These are phyloP conservation scores for Rhodomyrtus psidioides DNA, from an alignment of 441 rosid genomes.

Conservation along the genomic window DNA sequence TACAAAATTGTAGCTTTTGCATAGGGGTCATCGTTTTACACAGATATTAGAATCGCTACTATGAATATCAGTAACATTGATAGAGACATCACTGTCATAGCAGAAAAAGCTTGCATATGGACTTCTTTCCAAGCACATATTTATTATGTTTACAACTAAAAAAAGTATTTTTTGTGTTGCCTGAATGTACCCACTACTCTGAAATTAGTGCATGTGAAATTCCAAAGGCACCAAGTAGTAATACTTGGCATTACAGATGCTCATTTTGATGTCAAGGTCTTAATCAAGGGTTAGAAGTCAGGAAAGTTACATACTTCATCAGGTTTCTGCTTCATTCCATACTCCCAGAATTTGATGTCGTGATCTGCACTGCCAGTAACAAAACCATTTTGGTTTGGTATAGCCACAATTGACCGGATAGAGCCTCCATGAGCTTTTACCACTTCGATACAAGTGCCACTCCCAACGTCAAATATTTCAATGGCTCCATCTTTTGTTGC, in stretches of 20 bases:
- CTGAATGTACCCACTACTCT: background rate
- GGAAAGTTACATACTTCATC: constrained; percentile 46
- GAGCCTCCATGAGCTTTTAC: constrained; percentile 93
- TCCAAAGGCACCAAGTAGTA: background rate
- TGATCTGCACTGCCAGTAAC: constrained; percentile 96
- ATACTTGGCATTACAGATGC: background rate
- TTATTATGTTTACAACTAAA: background rate
- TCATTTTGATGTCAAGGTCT: background rate
- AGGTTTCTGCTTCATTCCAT: constrained; percentile 56
- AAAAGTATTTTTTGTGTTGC: background rate
- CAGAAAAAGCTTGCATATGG: background rate
- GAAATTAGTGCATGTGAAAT: background rate
- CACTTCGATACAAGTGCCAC: constrained; percentile 63
- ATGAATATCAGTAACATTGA: background rate
- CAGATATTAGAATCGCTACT: background rate
- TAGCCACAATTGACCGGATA: constrained; percentile 54
- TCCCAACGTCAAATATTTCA: constrained; percentile 82
- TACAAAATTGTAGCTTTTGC: background rate
- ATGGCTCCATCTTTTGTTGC: constrained; percentile 83
- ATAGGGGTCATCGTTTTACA: background rate
- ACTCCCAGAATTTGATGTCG: constrained; percentile 93
- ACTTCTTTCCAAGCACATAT: background rate
- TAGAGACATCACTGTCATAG: background rate
- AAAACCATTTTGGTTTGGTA: constrained; percentile 80
- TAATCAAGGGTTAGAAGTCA: background rate